Percentiles rank a stretch among this genome's conserved stretches.
Evolutionary conservation across 495 filamentous ascomycete species (phyloP).

Genomic region (Xylaria intraflava): DNA sequence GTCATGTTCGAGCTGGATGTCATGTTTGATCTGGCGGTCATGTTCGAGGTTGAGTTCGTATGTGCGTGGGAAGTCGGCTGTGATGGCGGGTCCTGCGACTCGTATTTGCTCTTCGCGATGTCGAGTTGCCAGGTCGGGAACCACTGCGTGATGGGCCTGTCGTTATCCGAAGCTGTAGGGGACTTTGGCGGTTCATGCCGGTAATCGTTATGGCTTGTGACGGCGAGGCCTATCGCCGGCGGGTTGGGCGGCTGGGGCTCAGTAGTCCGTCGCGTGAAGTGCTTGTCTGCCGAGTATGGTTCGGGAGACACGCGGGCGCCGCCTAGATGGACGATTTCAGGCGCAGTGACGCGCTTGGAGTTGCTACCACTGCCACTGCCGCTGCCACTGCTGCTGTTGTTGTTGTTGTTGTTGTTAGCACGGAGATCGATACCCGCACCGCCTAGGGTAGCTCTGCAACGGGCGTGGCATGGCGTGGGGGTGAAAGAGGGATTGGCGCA

Average conservation of each 20-base stretch:
- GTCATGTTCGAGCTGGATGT: background rate
- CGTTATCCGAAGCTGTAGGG: background rate
- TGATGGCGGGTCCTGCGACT: background rate
- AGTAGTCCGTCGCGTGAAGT: slow-evolving; percentile 27
- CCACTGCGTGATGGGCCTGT: slow-evolving; percentile 12
- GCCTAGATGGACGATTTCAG: slow-evolving; percentile 29
- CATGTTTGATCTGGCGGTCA: background rate
- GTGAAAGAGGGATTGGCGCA: background rate
- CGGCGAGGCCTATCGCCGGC: slow-evolving; percentile 1
- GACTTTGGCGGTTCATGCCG: background rate
- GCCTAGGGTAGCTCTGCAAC: too few species aligned
- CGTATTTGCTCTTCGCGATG: background rate
- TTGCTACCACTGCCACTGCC: too few species aligned
- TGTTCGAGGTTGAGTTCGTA: background rate
- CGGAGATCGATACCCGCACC: slow-evolving; percentile 2
- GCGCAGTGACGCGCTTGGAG: slow-evolving; percentile 4
- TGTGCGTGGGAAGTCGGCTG: background rate
- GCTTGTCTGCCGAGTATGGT: slow-evolving; percentile 16
- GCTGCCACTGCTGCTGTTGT: too few species aligned
- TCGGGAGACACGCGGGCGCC: slow-evolving; percentile 21
- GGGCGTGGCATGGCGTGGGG: background rate
- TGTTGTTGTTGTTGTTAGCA: background rate
- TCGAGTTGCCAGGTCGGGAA: slow-evolving; percentile 2
- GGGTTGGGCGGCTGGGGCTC: slow-evolving; percentile 2
- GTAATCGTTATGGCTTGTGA: background rate